Base-by-base conservation (phyloP, 2,329 filamentous ascomycete genomes). In the Penicillium sp. region DNA sequence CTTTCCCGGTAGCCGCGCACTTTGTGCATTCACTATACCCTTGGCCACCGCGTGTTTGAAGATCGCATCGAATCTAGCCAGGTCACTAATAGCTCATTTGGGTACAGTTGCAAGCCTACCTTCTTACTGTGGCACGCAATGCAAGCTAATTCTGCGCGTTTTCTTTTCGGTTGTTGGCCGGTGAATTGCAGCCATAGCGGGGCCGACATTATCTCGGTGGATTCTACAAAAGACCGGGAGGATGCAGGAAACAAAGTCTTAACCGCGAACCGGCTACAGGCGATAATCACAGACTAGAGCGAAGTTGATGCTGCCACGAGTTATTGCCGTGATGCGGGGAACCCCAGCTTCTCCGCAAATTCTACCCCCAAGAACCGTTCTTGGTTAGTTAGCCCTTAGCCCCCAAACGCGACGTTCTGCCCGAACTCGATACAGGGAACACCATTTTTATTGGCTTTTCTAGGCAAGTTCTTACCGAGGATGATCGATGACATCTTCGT, bases 101-200 rank as follows among this genome's bases (percentile, higher is more conserved):
- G 24, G n/a, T 10, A 13, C 4, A 2, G 9, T 29, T n/a, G 10
- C 7, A 18, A 30, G 2, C 15, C n/a, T 46, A 55, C 49, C 45
- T 55, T 55, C 37, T 52, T 55, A 30, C 49, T 55, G 30, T 52
- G 52, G 36, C 49, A 55, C 15, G 49, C 49, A 21, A 49, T 46
- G 46, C 52, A 55, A 15, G 52, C 52, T 12, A 55, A 33, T 41
- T 55, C 52, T 12, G 52, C 52, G 3, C 52, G 44, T 13, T 49
- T 55, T 32, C 49, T 36, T 24, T 55, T 55, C 13, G 52, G 46
- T 15, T 55, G 52, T 20, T 46, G 51, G 10, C 52, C 52, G 5
- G 45, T 55, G 20, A 52, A 55, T 18, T 49, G 52, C 13, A 55
- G n/a, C 53, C 46, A 49, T 7, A 51, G 43, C 9, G 42, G 43